phyloP scores from a whole-genome alignment of 352 stramenopile species.

The Peronosclerospora sorghi region DNA sequence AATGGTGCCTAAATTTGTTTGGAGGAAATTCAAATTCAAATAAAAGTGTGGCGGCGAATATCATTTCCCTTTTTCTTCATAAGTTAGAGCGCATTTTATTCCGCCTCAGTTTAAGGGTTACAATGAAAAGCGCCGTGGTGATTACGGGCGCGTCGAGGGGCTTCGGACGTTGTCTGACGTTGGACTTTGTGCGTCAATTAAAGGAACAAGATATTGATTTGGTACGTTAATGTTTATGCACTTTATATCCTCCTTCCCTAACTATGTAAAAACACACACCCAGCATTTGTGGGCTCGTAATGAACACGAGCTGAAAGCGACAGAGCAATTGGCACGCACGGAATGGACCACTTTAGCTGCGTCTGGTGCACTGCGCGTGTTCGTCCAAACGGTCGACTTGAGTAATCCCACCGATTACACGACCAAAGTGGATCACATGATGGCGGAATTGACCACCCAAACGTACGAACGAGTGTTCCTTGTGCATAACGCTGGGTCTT shows the following conservation, averaged over 20 bases:
- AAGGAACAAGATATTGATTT: conserved; percentile 28
- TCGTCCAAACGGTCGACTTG: conserved; percentile 36
- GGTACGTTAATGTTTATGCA: conserved; percentile 30
- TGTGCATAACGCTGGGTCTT: conserved; percentile 78
- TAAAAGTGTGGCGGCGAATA: too few species aligned
- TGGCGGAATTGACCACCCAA: conserved; percentile 16
- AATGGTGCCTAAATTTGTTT: too few species aligned
- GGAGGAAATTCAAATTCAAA: too few species aligned
- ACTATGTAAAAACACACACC: too few species aligned
- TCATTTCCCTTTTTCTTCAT: too few species aligned
- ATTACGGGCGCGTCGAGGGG: conserved; percentile 73
- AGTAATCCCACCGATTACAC: conserved; percentile 32
- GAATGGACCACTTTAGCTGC: conserved; percentile 17
- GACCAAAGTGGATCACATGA: conserved; percentile 29
- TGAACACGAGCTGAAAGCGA: conserved; percentile 40
- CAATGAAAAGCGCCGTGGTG: conserved; percentile 31
- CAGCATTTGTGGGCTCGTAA: conserved; percentile 55
- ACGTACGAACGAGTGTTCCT: conserved; percentile 41
- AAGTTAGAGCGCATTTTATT: too few species aligned
- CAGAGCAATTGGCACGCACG: conserved; percentile 23
- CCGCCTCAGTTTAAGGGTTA: too few species aligned
- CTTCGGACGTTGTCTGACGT: conserved; percentile 66
- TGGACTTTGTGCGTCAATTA: conserved; percentile 51
- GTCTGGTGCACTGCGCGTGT: conserved; percentile 16
- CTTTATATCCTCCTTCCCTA: too few species aligned